Conservation (phyloP, 441 rosid species). For the Dalechampia spathulata region DNA sequence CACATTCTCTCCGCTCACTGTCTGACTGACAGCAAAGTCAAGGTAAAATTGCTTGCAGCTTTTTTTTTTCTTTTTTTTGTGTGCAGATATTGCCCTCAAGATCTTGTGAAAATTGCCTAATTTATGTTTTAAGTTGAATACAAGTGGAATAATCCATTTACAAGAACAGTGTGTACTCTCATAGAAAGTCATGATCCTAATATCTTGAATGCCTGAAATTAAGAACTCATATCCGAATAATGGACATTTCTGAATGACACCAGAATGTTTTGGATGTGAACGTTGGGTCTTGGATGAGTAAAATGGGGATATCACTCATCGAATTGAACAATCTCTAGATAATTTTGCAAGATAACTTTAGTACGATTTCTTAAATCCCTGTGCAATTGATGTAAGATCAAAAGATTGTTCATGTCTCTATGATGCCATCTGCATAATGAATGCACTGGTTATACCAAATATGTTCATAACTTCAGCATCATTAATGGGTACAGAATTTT, state of each 20-base stretch:
- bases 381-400: too few relatives aligned
- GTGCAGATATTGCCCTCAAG: too few relatives aligned
- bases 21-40: too few relatives aligned
- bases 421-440: neutral
- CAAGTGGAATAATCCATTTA: neutral
- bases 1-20: too few relatives aligned
- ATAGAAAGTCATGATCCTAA: neutral
- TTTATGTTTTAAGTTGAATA: slow-evolving; percentile 1
- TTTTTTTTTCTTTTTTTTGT: too few relatives aligned
- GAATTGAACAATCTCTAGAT: slow-evolving; percentile 3
- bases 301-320: neutral
- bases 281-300: neutral
- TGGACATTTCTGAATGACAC: slow-evolving; percentile 13
- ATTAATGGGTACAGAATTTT: too few relatives aligned
- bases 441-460: neutral
- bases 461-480: neutral
- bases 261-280: slow-evolving; percentile 8
- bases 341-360: slow-evolving; percentile 1
- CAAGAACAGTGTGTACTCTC: neutral
- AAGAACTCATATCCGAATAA: neutral
- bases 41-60: too few relatives aligned
- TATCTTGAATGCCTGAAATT: neutral
- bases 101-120: too few relatives aligned
- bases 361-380: neutral
- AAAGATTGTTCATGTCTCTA: neutral